These are phyloP conservation scores for Exophiala dermatitidis DNA, from an alignment of 2,329 filamentous ascomycete genomes.

Conservation along the genomic window DNA sequence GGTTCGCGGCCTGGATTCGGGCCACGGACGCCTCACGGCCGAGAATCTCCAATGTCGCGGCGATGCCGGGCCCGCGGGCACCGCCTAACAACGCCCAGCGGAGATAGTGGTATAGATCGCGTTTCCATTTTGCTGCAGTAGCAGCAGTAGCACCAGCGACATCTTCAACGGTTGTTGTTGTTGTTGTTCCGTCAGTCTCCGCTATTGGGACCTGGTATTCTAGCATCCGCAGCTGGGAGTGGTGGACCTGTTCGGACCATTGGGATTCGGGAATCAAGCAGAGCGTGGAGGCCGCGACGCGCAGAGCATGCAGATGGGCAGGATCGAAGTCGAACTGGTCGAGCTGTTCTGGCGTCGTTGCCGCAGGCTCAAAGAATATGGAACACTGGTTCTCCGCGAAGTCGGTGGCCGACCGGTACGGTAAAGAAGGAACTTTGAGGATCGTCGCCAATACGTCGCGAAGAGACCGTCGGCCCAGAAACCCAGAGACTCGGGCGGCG, in stretches of 20 bases:
- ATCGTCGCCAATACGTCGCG: slow-evolving; percentile 46
- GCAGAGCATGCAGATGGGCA: slow-evolving; percentile 32
- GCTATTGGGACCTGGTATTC: slow-evolving; percentile 1
- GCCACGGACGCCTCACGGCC: slow-evolving; percentile 46
- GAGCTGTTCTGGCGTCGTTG: slow-evolving; percentile 25
- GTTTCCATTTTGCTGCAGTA: slow-evolving; percentile 28
- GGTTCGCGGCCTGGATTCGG: slow-evolving; percentile 39
- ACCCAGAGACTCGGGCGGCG: slow-evolving; percentile 11
- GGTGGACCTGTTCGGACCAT: slow-evolving; percentile 38
- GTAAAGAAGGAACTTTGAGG: slow-evolving; percentile 42
- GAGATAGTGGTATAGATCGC: slow-evolving; percentile 49
- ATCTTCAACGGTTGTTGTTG: background rate
- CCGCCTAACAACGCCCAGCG: slow-evolving; percentile 51
- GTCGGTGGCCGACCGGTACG: slow-evolving; percentile 49
- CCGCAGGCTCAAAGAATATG: slow-evolving; percentile 49
- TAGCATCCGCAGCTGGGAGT: slow-evolving; percentile 32
- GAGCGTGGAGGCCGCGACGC: slow-evolving; percentile 40
- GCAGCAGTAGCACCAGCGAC: background rate
- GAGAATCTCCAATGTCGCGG: slow-evolving; percentile 49
- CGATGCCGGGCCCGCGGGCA: slow-evolving; percentile 47
- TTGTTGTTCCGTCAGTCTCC: background rate
- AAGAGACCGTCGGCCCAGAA: slow-evolving; percentile 31
- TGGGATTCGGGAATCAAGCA: slow-evolving; percentile 36
- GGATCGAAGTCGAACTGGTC: slow-evolving; percentile 15
- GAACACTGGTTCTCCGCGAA: slow-evolving; percentile 49